phyloP scores from a whole-genome alignment of 2,329 filamentous ascomycete genomes.

The Zymoseptoria passerinii region DNA sequence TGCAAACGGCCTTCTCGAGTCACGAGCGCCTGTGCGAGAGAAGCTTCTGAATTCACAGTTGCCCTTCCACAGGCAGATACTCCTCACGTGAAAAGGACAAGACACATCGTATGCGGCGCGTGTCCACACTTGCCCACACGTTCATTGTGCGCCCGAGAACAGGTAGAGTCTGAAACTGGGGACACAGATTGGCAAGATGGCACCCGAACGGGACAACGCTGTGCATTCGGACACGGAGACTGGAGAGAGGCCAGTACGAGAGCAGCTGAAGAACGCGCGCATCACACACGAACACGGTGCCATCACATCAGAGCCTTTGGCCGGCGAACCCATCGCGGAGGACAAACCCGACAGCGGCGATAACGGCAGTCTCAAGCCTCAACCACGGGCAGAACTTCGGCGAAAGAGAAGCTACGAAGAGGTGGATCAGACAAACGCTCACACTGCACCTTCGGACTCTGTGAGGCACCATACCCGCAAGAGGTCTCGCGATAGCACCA shows the following conservation, averaged over 20 bases:
- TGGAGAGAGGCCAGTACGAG: slow-evolving; percentile 50
- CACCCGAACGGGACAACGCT: slow-evolving; percentile 15
- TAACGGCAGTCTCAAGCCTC: slow-evolving; percentile 2
- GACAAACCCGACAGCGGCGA: slow-evolving; percentile 5
- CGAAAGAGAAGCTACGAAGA: slow-evolving; percentile 42
- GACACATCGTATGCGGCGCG: not conserved
- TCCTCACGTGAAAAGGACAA: not conserved
- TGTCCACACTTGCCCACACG: not conserved
- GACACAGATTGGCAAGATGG: slow-evolving; percentile 13
- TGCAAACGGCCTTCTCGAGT: not conserved
- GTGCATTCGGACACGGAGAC: slow-evolving; percentile 35
- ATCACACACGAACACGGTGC: slow-evolving; percentile 34
- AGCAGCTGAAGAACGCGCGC: slow-evolving; percentile 55
- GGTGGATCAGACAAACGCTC: slow-evolving; percentile 31
- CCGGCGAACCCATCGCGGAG: slow-evolving; percentile 19
- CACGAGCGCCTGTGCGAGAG: not conserved
- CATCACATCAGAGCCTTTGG: not conserved
- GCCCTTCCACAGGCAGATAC: too few species aligned
- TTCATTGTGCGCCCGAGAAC: not conserved
- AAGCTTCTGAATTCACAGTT: not conserved
- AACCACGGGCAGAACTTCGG: slow-evolving; percentile 23
- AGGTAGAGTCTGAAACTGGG: not conserved
- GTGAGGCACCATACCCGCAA: slow-evolving; percentile 38
- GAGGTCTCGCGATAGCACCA: slow-evolving; percentile 38
- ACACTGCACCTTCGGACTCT: slow-evolving; percentile 28